Evolutionary conservation across 345 rosid species (phyloP), one percentile per base, ranked within the genome.

Genomic region (Citrus sp.): DNA sequence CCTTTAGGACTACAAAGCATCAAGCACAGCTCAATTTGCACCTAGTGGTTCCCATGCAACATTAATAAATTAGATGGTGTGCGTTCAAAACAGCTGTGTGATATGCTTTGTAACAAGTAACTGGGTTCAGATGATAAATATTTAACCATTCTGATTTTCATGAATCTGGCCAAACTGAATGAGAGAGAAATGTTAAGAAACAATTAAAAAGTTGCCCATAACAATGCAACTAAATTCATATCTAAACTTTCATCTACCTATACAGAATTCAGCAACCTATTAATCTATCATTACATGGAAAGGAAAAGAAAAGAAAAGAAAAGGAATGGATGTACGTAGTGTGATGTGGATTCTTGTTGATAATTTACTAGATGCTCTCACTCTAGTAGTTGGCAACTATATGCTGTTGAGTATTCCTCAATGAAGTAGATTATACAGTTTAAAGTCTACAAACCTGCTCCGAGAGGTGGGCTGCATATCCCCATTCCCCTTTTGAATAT

Each of bases 391-490:
- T 18, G 1, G 37, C 35, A 61, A 24, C 10, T 16, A 28, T 37
- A 71, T 51, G 74, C n/a, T 30, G 27, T 49, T 54, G 40, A 70
- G n/a, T 7, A n/a, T 22, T 19, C 59, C 40, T 55, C 65, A 72
- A 19, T 32, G 65, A 32, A 22, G 21, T 30, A 72, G 14, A 27
- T 35, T 7, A 61, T 5, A 5, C 14, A 63, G 30, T 42, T 21
- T 66, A 54, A 27, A 70, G 19, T 34, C 16, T 8, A 76, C 51
- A 55, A 76, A 93, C 99, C 99, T 92, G 86, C 32, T 92, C 94
- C 76, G 97, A 88, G 80, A 93, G 93, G 86, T 91, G 85, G 68
- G 98, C 89, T 1, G 98, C 98, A 78, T 89, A 81, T 32, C 69
- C 86, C 80, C 85, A 68, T 38, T 89, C 79, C 67, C 97, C 94